Evolutionary conservation across 371 early-diverging fungal species (phyloP), one percentile per base, ranked within the genome.

Genomic region (Apophysomyces elegans): DNA sequence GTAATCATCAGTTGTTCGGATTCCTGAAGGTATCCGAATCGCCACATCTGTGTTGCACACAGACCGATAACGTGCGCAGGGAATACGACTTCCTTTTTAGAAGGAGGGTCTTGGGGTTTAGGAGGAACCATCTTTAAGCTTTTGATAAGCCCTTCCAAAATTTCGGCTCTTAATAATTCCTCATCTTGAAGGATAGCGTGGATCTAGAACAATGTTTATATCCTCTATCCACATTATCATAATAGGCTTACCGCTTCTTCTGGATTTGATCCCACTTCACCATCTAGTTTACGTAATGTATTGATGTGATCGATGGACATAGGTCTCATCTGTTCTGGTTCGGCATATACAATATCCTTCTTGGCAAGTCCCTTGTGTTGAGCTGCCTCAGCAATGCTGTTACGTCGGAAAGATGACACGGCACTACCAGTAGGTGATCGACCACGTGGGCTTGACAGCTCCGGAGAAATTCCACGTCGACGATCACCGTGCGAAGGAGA

Each of bases 11-110:
- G 76, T 9, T 87, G 83, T 64, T 92, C 91, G 60, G 96, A 95
- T 63, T 93, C 91, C 9, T 84, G 83, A 60, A 90, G 78, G 67
- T 93, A 86, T 54, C 95, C 93, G 75, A 89, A 86, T 70, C 90
- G 89, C 87, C 95, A 90, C 91, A 95, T 90, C 78, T 96, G 93
- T 32, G 91, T 91, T 21, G 93, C 88, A 72, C 89, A 85, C 64
- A 90, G 71, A 26, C 96, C 95, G 62, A 97, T 96, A 65, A 95
- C 77, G 66, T 96, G 96, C 7, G 96, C 95, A 0, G 97, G 96
- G 90, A 96, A 96, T 70, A 98, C 84, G 32, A 97, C 87, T 71
- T 97, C 96, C 66, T 93, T 91, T 66, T 85, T 77, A 44, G 87
- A 81, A 26, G 93, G 95, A 37, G 90, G 83, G 16, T 90, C 86